phyloP scores from a whole-genome alignment of 1,284 basidiomycete genomes.

The Fistulinella staudtii region DNA sequence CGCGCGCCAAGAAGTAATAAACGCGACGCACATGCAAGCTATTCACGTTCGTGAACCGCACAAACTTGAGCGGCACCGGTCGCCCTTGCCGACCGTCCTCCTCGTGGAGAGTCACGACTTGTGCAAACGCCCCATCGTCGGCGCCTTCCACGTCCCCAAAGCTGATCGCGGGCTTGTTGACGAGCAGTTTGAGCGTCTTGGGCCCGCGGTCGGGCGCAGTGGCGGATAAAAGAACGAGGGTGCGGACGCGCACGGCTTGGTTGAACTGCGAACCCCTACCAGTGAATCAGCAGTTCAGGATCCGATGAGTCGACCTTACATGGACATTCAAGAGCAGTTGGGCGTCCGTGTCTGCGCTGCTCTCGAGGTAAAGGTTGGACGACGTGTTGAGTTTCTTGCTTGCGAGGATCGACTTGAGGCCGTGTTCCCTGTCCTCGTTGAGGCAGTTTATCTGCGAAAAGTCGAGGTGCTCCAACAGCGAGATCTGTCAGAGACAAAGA shows the following conservation, averaged over 20 bases:
- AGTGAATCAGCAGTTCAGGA: not conserved
- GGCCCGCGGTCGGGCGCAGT: constrained; percentile 51
- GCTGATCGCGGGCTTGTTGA: constrained; percentile 62
- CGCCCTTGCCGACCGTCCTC: constrained; percentile 56
- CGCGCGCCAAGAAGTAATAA: not conserved
- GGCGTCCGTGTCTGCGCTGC: constrained; percentile 81
- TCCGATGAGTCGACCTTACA: constrained; percentile 38
- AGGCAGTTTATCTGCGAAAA: constrained; percentile 65
- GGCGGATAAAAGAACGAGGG: constrained; percentile 60
- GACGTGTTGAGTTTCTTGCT: constrained; percentile 47
- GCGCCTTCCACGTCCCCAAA: constrained; percentile 64
- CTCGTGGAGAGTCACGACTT: constrained; percentile 50
- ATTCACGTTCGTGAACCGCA: constrained; percentile 77
- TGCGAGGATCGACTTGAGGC: constrained; percentile 57
- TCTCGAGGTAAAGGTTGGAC: constrained; percentile 53
- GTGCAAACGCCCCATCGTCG: constrained; percentile 47
- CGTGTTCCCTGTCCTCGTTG: constrained; percentile 65
- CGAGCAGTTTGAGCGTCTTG: constrained; percentile 61
- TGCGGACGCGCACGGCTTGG: constrained; percentile 70
- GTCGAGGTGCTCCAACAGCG: constrained; percentile 61
- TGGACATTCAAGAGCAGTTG: constrained; percentile 69
- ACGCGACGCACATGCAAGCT: constrained; percentile 63
- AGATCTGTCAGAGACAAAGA: constrained; percentile 37
- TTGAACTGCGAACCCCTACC: constrained; percentile 55
- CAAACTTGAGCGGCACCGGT: constrained; percentile 62